phyloP scores from a whole-genome alignment of 164 flowering plant genomes.

The Liriodendron chinense region DNA sequence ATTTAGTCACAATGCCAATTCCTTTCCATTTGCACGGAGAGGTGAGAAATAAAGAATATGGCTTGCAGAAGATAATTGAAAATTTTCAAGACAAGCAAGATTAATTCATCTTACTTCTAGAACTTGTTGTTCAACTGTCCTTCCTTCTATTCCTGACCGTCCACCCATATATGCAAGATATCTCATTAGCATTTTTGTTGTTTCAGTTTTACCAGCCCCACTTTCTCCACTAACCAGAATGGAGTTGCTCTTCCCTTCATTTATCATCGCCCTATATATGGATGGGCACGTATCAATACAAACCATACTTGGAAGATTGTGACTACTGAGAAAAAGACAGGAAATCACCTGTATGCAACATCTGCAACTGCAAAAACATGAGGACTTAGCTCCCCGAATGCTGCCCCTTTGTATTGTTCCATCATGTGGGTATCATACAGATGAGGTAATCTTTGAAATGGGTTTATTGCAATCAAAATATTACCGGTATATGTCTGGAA shows the following conservation, averaged over 20 bases:
- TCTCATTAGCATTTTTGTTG: conserved; percentile 98
- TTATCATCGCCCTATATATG: conserved; percentile 82
- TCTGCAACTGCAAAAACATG: conserved; percentile 99
- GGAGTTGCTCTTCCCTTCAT: conserved; percentile 96
- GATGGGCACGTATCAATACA: conserved; percentile 10
- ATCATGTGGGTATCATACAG: conserved; percentile 98
- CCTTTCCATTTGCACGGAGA: neutral
- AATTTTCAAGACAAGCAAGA: neutral
- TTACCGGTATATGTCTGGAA: conserved; percentile 96
- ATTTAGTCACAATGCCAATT: neutral
- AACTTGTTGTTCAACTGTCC: conserved; percentile 99
- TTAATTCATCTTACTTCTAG: conserved; percentile 62
- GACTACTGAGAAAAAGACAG: neutral
- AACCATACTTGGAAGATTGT: neutral
- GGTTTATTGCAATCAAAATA: conserved; percentile 92
- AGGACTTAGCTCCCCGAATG: conserved; percentile 95
- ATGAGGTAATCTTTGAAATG: conserved; percentile 98
- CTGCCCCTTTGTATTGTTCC: conserved; percentile 97
- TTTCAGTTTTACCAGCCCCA: conserved; percentile 99
- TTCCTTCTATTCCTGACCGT: conserved; percentile 86
- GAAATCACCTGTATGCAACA: conserved; percentile 83
- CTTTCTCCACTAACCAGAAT: conserved; percentile 99
- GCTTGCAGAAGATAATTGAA: neutral
- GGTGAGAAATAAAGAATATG: neutral
- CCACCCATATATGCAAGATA: conserved; percentile 97